Base-by-base conservation (phyloP, 257 asterid species). In the Nicotiana noctiflora region DNA sequence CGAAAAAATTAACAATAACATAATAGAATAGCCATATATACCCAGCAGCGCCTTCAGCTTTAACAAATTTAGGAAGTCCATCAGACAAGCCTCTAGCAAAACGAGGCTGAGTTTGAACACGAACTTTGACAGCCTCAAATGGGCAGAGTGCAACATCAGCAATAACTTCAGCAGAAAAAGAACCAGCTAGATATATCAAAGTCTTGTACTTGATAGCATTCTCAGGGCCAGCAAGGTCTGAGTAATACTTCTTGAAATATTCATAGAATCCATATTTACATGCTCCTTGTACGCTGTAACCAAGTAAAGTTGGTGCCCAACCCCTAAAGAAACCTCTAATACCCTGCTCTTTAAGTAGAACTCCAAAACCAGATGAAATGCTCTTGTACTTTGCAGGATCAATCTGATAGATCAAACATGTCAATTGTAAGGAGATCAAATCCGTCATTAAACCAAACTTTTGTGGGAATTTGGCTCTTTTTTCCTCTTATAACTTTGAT, bases 231-330 rank as follows among this genome's bases (percentile, higher is more conserved):
- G 93, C 98, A 21, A 89, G 68, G 80, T 92, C 97, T 6, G 97
- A 87, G 60, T 91, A 94, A 82, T 89, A 87, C 82, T 94, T 94
- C 90, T 94, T 92, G 90, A 90, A 92, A 79, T 67, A 84, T 49
- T 94, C 97, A 27, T 94, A 94, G 63, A 94, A 90, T 13, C 98
- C 98, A 8, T 57, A 90, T 64, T 94, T 94, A 80, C 88, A 89
- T 3, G 97, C 97, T 14, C 98, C 98, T 60, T 92, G 97, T 25
- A 90, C 98, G 12, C 97, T 92, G 80, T 94, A 94, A 23, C 98
- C 98, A 4, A 94, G 68, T 79, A 94, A 85, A 3, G 98, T 94
- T 1, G 98, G 98, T 0, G 76, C 91, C 98, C 98, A 94, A 1
- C 98, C 98, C 83, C 79, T 86, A 68, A 90, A 93, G 80, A 94